These are phyloP conservation scores for Paracamarosporium sp. DNA, from an alignment of 2,329 filamentous ascomycete genomes.

Conservation along the genomic window DNA sequence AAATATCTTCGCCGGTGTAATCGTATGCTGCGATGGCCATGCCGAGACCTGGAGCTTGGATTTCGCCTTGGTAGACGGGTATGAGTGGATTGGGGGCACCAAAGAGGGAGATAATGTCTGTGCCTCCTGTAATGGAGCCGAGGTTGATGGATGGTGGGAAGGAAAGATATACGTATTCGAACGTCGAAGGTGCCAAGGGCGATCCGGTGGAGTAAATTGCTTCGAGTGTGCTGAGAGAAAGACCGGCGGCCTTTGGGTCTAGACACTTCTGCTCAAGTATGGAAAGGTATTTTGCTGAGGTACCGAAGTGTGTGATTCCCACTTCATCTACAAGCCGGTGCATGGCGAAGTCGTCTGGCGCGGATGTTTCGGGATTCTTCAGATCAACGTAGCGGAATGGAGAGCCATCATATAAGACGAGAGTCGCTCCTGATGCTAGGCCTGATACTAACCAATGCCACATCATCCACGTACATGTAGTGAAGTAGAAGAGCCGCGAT, in stretches of 20 bases:
- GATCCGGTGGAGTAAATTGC: constrained; percentile 96
- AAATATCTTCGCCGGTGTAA: constrained; percentile 64
- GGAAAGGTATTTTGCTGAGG: constrained; percentile 90
- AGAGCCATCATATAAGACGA: constrained; percentile 91
- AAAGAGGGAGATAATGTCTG: constrained; percentile 95
- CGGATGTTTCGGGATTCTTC: constrained; percentile 55
- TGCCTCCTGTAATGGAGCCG: constrained; percentile 92
- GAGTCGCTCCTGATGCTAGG: constrained; percentile 79
- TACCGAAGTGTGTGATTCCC: constrained; percentile 90
- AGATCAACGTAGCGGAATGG: constrained; percentile 69
- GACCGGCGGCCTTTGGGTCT: constrained; percentile 46
- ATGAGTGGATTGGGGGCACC: constrained; percentile 73
- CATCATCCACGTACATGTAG: constrained; percentile 99
- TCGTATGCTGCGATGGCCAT: constrained; percentile 60
- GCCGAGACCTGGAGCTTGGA: constrained; percentile 57
- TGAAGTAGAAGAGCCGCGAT: constrained; percentile 89
- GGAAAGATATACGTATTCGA: constrained; percentile 83
- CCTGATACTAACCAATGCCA: constrained; percentile 96
- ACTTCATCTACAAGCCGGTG: constrained; percentile 81
- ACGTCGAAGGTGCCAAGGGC: constrained; percentile 90
- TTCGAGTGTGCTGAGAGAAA: constrained; percentile 67
- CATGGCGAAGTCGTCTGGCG: constrained; percentile 79
- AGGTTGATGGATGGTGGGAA: constrained; percentile 85
- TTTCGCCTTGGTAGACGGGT: constrained; percentile 59
- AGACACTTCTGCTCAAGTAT: constrained; percentile 78